phyloP scores from a whole-genome alignment of 164 flowering plant genomes.

The Tetracentron sinense region DNA sequence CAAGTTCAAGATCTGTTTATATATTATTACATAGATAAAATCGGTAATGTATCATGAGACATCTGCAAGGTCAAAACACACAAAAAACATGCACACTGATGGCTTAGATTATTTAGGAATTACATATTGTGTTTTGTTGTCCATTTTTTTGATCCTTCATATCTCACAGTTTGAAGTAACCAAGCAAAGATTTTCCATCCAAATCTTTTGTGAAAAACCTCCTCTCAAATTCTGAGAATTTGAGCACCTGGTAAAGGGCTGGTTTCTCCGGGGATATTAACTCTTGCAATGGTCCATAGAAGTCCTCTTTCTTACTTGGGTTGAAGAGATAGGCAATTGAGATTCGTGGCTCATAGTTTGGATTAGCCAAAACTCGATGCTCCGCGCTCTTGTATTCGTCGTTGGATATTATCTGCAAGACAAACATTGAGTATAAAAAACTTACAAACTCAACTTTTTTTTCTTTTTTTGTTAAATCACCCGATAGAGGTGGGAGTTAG shows the following conservation, averaged over 20 bases:
- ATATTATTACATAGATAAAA: too few relatives aligned
- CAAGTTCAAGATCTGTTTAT: too few relatives aligned
- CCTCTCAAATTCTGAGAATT: slow-evolving; percentile 9
- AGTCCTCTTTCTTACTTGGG: slow-evolving; percentile 10
- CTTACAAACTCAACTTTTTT: too few relatives aligned
- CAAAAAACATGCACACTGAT: too few relatives aligned
- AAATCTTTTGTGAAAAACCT: slow-evolving; percentile 23
- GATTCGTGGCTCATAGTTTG: slow-evolving; percentile 22
- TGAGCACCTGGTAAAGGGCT: slow-evolving; percentile 21
- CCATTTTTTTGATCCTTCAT: too few relatives aligned
- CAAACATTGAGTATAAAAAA: not conserved
- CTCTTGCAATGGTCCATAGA: slow-evolving; percentile 40
- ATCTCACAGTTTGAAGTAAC: slow-evolving; percentile 9
- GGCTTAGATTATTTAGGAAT: too few relatives aligned
- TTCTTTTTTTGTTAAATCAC: too few relatives aligned
- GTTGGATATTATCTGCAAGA: slow-evolving; percentile 38
- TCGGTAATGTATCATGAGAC: too few relatives aligned
- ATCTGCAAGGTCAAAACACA: too few relatives aligned
- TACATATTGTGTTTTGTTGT: too few relatives aligned
- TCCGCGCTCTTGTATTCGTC: slow-evolving; percentile 37
- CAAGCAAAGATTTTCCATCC: slow-evolving; percentile 21
- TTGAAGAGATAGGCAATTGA: slow-evolving; percentile 34
- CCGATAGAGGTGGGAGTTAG: too few relatives aligned
- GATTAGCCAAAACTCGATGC: slow-evolving; percentile 40
- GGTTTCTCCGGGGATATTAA: slow-evolving; percentile 32